A percentile compares a stretch with the other conserved stretches of the same genome.
phyloP scores from a whole-genome alignment of 345 rosid species.

The Acer campestre region DNA sequence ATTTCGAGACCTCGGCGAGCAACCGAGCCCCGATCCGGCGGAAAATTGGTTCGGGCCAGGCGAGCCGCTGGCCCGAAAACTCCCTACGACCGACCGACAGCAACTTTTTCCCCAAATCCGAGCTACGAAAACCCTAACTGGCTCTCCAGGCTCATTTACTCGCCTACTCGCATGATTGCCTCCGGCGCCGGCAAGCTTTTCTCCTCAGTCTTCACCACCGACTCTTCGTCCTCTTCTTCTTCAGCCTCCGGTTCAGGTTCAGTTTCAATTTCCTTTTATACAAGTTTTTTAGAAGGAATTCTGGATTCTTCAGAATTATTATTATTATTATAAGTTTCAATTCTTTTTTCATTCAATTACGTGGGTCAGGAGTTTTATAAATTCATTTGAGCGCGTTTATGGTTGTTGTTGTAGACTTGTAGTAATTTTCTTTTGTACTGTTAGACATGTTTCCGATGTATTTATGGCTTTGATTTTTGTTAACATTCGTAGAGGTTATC shows the following conservation, averaged over 20 bases:
- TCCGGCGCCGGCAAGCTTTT: slow-evolving; percentile 75
- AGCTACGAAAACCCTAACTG: slow-evolving; percentile 71
- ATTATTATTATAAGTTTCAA: too few relatives aligned
- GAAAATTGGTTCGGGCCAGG: slow-evolving; percentile 65
- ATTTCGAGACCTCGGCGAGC: slow-evolving; percentile 19
- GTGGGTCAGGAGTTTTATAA: neutral
- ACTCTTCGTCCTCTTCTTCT: slow-evolving; percentile 58
- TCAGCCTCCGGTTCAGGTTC: slow-evolving; percentile 48
- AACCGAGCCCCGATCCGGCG: slow-evolving; percentile 54
- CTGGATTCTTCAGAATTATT: neutral
- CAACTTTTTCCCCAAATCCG: slow-evolving; percentile 19
- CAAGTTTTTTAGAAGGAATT: neutral
- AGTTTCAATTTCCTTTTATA: slow-evolving; percentile 28
- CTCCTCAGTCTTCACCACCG: slow-evolving; percentile 64
- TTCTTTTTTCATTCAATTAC: neutral
- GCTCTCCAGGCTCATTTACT: slow-evolving; percentile 70
- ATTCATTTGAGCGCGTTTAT: neutral
- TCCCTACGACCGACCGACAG: slow-evolving; percentile 71
- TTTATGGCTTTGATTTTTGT: too few relatives aligned
- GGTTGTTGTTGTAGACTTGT: too few relatives aligned
- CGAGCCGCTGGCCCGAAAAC: slow-evolving; percentile 39
- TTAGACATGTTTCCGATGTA: too few relatives aligned
- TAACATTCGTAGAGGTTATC: neutral
- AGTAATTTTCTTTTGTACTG: neutral
- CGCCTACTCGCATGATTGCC: slow-evolving; percentile 79